These are phyloP conservation scores for Actinidia polygama DNA, from an alignment of 179 eudicot species.

Conservation along the genomic window DNA sequence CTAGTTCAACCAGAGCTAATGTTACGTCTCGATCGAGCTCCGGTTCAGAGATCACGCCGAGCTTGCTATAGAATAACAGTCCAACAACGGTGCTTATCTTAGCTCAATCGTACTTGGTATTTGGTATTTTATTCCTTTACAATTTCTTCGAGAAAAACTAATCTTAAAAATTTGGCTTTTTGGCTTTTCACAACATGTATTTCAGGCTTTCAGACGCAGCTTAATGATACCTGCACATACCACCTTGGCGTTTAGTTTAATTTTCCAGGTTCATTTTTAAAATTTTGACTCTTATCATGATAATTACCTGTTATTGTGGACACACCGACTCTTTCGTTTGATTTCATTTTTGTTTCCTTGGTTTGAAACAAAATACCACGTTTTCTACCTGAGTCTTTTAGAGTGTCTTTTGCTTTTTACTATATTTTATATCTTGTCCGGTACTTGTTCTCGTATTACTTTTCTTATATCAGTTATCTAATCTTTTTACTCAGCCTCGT, in stretches of 20 bases:
- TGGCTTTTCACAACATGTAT: slow-evolving; percentile 1
- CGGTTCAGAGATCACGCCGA: no score
- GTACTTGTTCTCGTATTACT: not conserved
- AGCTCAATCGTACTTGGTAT: no score
- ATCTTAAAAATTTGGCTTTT: not conserved
- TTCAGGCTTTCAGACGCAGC: slow-evolving; percentile 79
- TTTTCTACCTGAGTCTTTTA: not conserved
- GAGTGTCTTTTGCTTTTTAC: not conserved
- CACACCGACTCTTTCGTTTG: not conserved
- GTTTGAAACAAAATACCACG: not conserved
- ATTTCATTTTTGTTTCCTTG: not conserved
- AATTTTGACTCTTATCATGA: not conserved
- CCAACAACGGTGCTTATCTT: no score
- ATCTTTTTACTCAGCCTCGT: no score
- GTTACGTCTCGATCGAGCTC: no score
- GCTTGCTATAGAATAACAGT: no score
- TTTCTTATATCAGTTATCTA: not conserved
- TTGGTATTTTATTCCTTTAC: no score
- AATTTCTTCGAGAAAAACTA: not conserved
- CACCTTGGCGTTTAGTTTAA: slow-evolving; percentile 67
- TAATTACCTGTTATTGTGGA: slow-evolving; percentile 11
- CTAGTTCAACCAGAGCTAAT: no score
- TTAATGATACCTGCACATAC: slow-evolving; percentile 91
- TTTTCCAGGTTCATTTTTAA: slow-evolving; percentile 68
- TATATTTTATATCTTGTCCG: no score